Evolutionary conservation across 352 stramenopile species (phyloP).

Genomic region (Phytophthora crassamura): DNA sequence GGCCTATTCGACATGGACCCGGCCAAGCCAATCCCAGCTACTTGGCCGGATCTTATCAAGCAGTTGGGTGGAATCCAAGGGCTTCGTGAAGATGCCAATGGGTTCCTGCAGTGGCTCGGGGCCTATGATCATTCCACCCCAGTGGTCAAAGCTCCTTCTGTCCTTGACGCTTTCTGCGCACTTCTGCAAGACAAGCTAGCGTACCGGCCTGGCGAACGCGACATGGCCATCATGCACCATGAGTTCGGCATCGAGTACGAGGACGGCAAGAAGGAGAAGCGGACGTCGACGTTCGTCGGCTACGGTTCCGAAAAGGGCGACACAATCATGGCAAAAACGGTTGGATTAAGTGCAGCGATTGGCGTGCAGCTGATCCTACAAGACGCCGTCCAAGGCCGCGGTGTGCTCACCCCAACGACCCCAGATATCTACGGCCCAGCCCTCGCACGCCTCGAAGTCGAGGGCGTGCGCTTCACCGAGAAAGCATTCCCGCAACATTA

Average conservation of each 20-base stretch:
- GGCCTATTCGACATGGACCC: conserved; percentile 88
- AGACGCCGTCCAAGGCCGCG: conserved; percentile 79
- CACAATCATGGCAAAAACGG: conserved; percentile 96
- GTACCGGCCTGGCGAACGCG: conserved; percentile 91
- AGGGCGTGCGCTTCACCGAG: conserved; percentile 89
- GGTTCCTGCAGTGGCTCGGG: conserved; percentile 84
- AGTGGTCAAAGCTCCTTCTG: conserved; percentile 56
- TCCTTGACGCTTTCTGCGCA: conserved; percentile 87
- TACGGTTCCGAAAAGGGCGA: conserved; percentile 92
- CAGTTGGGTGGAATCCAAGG: conserved; percentile 36
- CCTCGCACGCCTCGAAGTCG: conserved; percentile 83
- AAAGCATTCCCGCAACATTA: conserved; percentile 65
- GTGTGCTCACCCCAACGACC: conserved; percentile 90
- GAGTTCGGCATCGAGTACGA: conserved; percentile 85
- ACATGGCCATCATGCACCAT: conserved; percentile 96
- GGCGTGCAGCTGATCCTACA: conserved; percentile 95
- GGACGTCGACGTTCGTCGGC: conserved; percentile 91
- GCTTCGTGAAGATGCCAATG: conserved; percentile 57
- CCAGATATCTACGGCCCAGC: conserved; percentile 91
- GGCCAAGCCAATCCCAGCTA: conserved; percentile 50
- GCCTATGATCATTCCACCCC: conserved; percentile 62
- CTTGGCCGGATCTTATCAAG: conserved; percentile 88
- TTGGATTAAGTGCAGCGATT: conserved; percentile 94
- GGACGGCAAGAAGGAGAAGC: conserved; percentile 86
- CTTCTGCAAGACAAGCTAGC: conserved; percentile 91